These are phyloP conservation scores for Penicillium egyptiacum DNA, from an alignment of 495 filamentous ascomycete genomes.

Conservation along the genomic window DNA sequence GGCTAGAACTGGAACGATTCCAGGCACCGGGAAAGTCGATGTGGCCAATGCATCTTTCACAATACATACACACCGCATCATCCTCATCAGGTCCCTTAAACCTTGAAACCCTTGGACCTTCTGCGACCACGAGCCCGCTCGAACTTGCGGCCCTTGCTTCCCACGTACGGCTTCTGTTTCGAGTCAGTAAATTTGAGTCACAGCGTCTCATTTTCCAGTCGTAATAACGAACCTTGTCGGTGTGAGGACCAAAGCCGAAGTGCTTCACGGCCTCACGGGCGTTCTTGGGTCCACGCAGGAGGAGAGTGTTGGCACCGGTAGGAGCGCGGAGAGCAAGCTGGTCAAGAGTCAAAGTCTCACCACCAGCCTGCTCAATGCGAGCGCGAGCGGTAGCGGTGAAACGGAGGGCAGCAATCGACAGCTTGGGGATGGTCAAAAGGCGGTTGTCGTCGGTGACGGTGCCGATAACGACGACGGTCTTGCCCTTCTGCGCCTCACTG, in stretches of 20 bases:
- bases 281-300: conserved; percentile 97
- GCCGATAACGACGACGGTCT: conserved; percentile 89
- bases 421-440: conserved; percentile 82
- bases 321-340: conserved; percentile 91
- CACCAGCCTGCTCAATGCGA: conserved; percentile 86
- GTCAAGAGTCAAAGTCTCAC: conserved; percentile 91
- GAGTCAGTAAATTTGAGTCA: conserved; percentile 23
- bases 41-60: conserved; percentile 14
- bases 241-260: conserved; percentile 97
- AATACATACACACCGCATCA: conserved; percentile 19
- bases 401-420: conserved; percentile 85
- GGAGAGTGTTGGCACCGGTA: conserved; percentile 89
- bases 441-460: conserved; percentile 97
- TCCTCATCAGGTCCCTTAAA: conserved; percentile 55
- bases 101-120: conserved; percentile 97
- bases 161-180: conserved; percentile 84
- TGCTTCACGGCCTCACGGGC: conserved; percentile 96
- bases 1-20: conserved; percentile 22
- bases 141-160: conserved; percentile 99
- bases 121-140: conserved; percentile 97
- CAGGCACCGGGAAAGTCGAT: conserved; percentile 19
- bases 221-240: conserved; percentile 74
- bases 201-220: not conserved
- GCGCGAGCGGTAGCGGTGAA: conserved; percentile 96
- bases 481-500: conserved; percentile 69